Evolutionary conservation across 164 flowering plant genomes (phyloP).

Genomic region (Piper betle): DNA sequence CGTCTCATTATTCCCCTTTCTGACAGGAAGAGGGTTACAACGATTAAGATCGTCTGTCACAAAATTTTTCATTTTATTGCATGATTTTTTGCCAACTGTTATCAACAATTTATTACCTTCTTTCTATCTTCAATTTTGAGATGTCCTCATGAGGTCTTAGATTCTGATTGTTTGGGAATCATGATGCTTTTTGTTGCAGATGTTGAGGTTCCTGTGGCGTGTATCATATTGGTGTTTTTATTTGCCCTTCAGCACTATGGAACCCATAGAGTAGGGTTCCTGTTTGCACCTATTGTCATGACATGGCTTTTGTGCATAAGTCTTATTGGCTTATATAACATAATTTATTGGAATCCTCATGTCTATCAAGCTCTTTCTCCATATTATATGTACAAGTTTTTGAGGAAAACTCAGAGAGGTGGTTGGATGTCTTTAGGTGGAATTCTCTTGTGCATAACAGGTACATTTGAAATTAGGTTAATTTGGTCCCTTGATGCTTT

Average conservation of each 20-base stretch:
- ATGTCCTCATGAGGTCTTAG: background rate
- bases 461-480: conserved; percentile 14
- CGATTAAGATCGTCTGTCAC: no score
- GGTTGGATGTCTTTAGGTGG: conserved; percentile 96
- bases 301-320: conserved; percentile 92
- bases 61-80: no score
- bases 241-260: conserved; percentile 96
- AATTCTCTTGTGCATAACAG: conserved; percentile 79
- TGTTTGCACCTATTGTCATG: conserved; percentile 82
- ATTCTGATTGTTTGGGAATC: background rate
- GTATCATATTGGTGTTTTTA: conserved; percentile 64
- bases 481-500: background rate
- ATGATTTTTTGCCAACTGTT: no score
- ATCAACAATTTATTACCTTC: no score
- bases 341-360: conserved; percentile 72
- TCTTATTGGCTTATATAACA: conserved; percentile 69
- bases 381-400: conserved; percentile 64
- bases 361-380: conserved; percentile 88
- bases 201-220: conserved; percentile 76
- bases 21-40: no score
- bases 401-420: conserved; percentile 75
- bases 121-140: background rate
- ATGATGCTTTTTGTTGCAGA: conserved; percentile 31
- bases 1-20: no score
- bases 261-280: conserved; percentile 83